These are phyloP conservation scores for Backusella morwellensis DNA, from an alignment of 192 early-diverging fungal genomes.

Conservation along the genomic window DNA sequence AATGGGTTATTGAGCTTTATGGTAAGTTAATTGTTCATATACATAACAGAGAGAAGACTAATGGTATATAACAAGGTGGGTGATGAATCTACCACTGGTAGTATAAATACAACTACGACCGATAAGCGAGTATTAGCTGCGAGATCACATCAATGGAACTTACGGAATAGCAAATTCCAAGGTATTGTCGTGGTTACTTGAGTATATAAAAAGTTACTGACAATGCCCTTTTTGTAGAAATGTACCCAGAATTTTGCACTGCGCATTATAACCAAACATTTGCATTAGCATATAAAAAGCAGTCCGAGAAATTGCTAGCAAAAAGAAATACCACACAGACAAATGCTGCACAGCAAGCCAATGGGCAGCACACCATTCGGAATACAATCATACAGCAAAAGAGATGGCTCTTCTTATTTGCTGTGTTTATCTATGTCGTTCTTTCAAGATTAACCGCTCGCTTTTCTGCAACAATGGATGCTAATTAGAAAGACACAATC, in stretches of 20 bases:
- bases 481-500: neutral
- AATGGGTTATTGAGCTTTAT: slow-evolving; percentile 96
- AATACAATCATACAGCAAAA: slow-evolving; percentile 48
- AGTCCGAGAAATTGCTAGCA: slow-evolving; percentile 20
- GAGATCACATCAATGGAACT: slow-evolving; percentile 79
- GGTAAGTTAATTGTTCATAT: slow-evolving; percentile 45
- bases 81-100: slow-evolving; percentile 94
- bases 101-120: slow-evolving; percentile 72
- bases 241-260: slow-evolving; percentile 85
- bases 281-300: neutral
- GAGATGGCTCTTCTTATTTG: slow-evolving; percentile 54
- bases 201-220: neutral
- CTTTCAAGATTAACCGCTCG: slow-evolving; percentile 42
- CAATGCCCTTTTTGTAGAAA: slow-evolving; percentile 37
- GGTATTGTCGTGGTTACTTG: slow-evolving; percentile 39
- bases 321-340: slow-evolving; percentile 24
- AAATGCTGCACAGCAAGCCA: slow-evolving; percentile 16
- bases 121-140: slow-evolving; percentile 80
- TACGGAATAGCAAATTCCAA: slow-evolving; percentile 71
- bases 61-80: slow-evolving; percentile 10
- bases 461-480: slow-evolving; percentile 14
- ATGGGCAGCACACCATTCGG: slow-evolving; percentile 17
- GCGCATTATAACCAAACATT: slow-evolving; percentile 23
- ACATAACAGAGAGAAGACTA: too few relatives aligned
- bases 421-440: slow-evolving; percentile 56